Base-by-base conservation (phyloP, 306 rosid species). In the Acacia acuminata region DNA sequence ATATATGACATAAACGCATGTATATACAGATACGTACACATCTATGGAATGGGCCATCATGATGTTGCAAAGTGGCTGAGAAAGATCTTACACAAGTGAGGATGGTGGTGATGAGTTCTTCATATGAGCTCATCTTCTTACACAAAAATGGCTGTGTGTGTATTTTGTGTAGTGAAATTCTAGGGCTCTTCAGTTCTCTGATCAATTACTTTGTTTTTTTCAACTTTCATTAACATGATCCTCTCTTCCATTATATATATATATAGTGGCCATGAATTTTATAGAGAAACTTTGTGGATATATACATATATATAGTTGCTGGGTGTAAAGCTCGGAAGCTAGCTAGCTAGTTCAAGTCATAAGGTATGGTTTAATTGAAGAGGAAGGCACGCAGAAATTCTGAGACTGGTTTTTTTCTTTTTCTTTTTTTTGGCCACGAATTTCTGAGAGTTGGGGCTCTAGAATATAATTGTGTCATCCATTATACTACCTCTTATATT, bases 51-150 rank as follows among this genome's bases (percentile, higher is more conserved):
- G 53, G 53, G 72, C 80, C 84, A 61, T 67, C 61, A 25, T 79
- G 79, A 44, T 78, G 79, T 42, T 81, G 79, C 73, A 36, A 77
- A 51, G 75, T 63, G 32, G 84, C 72, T 63, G 80, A 79, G 45
- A 79, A 77, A 82, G 45, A 76, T 71, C 82, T 70, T 42, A 19
- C 79, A 60, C 81, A 6, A 25, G 58, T 73, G 42, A 27, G 82
- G 82, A 79, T 47, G 73, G 80, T 76, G 86, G 82, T 87, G 75
- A 65, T n/a, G n/a, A 71, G 82, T 79, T 78, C 76, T 8, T 85
- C 79, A 71, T 51, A 25, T 17, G 17, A 13, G 76, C 36, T 70
- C 61, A 27, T 66, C 40, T 24, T 77, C 38, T 7, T n/a, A 69
- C 47, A 40, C 30, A 71, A 72, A 72, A 24, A 47, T 72, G 38